phyloP scores from a whole-genome alignment of 2,329 filamentous ascomycete genomes.

The Fusarium pseudoanthophilum region DNA sequence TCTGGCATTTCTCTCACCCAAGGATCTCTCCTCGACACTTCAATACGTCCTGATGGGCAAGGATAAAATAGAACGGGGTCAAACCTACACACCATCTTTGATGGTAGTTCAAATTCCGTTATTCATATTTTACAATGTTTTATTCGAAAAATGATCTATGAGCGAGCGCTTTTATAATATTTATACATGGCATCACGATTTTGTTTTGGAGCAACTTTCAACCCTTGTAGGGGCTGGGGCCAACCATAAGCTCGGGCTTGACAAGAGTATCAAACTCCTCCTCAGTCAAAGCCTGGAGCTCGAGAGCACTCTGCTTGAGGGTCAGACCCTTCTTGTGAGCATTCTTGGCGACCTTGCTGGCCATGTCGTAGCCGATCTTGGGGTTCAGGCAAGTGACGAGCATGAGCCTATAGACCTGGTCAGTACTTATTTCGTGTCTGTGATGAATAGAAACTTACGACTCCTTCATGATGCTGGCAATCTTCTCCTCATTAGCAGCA shows the following conservation, averaged over 20 bases:
- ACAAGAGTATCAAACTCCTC: constrained; percentile 93
- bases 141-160: constrained; percentile 1
- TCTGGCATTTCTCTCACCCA: not conserved
- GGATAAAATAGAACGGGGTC: not conserved
- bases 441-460: constrained; percentile 68
- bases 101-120: not conserved
- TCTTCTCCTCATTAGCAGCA: constrained; percentile 93
- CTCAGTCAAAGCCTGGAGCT: constrained; percentile 87
- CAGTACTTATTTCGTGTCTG: constrained; percentile 2
- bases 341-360: constrained; percentile 96
- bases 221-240: constrained; percentile 73
- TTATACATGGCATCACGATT: constrained; percentile 7
- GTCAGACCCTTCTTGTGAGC: constrained; percentile 98
- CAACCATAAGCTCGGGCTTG: constrained; percentile 93
- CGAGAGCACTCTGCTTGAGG: constrained; percentile 92
- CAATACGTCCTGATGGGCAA: not conserved
- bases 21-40: not conserved
- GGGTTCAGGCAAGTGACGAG: constrained; percentile 97
- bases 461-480: constrained; percentile 89
- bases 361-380: constrained; percentile 97
- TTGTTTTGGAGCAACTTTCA: constrained; percentile 19
- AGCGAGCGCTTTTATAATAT: constrained; percentile 17
- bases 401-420: constrained; percentile 76
- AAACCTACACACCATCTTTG: not conserved
- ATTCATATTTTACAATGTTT: not conserved